phyloP scores from a whole-genome alignment of 2,329 filamentous ascomycete species.

The Alternaria longipes region DNA sequence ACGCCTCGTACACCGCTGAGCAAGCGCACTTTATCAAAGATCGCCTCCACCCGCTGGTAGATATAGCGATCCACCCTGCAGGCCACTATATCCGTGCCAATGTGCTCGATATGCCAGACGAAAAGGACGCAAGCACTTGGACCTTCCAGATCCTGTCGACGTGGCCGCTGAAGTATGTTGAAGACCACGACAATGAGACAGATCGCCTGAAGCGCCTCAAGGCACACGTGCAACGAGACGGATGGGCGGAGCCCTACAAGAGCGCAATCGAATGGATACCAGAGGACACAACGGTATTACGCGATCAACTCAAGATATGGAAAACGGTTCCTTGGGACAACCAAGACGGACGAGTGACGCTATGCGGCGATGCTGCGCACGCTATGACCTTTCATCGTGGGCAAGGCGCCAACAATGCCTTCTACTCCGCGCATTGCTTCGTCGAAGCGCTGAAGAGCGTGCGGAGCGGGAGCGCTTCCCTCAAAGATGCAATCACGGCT shows the following conservation, averaged over 20 bases:
- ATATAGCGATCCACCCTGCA: slow-evolving; percentile 44
- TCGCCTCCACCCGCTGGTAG: slow-evolving; percentile 39
- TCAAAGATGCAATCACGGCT: slow-evolving; percentile 31
- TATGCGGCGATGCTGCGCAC: slow-evolving; percentile 53
- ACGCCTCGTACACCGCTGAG: slow-evolving; percentile 35
- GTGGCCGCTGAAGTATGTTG: slow-evolving; percentile 37
- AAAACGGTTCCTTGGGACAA: slow-evolving; percentile 49
- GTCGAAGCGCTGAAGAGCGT: slow-evolving; percentile 36
- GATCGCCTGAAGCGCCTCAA: slow-evolving; percentile 38
- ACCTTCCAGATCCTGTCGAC: slow-evolving; percentile 48
- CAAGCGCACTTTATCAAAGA: slow-evolving; percentile 40
- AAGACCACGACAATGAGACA: slow-evolving; percentile 40
- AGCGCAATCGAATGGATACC: slow-evolving; percentile 47
- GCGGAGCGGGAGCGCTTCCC: slow-evolving; percentile 6
- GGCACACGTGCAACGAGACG: slow-evolving; percentile 36
- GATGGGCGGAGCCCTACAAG: slow-evolving; percentile 48
- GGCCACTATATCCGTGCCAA: slow-evolving; percentile 43
- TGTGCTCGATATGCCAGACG: slow-evolving; percentile 45
- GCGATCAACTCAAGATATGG: slow-evolving; percentile 49
- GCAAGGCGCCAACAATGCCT: slow-evolving; percentile 51
- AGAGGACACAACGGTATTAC: slow-evolving; percentile 38
- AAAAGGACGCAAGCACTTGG: slow-evolving; percentile 47
- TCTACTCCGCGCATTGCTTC: slow-evolving; percentile 45
- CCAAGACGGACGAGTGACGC: slow-evolving; percentile 42
- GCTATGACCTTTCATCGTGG: slow-evolving; percentile 55